These are phyloP conservation scores for Geosmithia putterillii DNA, from an alignment of 2,329 filamentous ascomycete species.

Conservation along the genomic window DNA sequence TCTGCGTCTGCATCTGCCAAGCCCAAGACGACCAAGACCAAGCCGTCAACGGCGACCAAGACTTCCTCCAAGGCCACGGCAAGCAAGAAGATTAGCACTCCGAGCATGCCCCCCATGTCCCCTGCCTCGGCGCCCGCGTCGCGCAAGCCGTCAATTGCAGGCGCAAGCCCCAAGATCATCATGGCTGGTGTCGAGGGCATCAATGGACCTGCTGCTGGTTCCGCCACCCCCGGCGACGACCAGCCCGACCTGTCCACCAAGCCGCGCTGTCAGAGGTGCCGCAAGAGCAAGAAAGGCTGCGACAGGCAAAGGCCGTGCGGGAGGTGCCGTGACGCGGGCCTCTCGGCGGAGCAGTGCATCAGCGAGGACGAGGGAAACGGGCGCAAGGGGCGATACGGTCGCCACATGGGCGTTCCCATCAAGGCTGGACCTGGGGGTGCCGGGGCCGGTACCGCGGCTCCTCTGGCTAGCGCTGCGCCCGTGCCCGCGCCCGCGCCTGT, in stretches of 20 bases:
- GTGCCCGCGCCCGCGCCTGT: constrained; percentile 22
- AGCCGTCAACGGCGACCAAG: constrained; percentile 29
- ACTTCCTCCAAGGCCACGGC: too few species aligned
- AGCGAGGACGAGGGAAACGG: constrained; percentile 98
- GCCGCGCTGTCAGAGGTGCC: constrained; percentile 92
- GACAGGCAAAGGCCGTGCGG: constrained; percentile 93
- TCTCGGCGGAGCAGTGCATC: constrained; percentile 85
- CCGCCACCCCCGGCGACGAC: constrained; percentile 54
- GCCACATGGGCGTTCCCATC: constrained; percentile 57
- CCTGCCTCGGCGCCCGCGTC: constrained; percentile 58
- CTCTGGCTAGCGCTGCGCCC: constrained; percentile 19
- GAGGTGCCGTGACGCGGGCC: constrained; percentile 89
- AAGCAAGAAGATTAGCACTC: too few species aligned
- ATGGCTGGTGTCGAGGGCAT: constrained; percentile 17
- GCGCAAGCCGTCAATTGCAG: constrained; percentile 64
- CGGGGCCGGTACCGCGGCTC: constrained; percentile 10
- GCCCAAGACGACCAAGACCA: constrained; percentile 23
- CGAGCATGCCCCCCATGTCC: constrained; percentile 35
- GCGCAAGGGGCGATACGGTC: constrained; percentile 81
- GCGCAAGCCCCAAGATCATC: constrained; percentile 31
- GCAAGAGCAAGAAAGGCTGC: constrained; percentile 99
- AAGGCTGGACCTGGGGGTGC: constrained; percentile 38
- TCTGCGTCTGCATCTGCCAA: constrained; percentile 16
- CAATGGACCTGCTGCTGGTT: background rate
- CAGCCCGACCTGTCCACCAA: constrained; percentile 88